phyloP scores from a whole-genome alignment of 805 yeast species.

The Candida khao-thaluensis region DNA sequence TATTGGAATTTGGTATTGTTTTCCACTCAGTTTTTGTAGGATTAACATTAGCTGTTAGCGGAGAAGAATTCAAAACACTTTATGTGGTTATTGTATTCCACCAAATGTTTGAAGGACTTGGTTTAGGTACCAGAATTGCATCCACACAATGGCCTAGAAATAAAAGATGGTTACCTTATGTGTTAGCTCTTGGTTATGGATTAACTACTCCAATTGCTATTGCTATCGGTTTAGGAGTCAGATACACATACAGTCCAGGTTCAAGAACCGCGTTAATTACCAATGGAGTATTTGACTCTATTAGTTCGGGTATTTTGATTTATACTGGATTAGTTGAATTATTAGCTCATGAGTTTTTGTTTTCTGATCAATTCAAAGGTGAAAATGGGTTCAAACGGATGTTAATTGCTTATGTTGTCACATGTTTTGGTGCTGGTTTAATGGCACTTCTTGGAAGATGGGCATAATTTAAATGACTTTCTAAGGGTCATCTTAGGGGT shows the following conservation, averaged over 20 bases:
- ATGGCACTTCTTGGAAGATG: constrained; percentile 79
- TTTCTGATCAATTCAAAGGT: constrained; percentile 64
- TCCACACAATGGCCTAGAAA: constrained; percentile 35
- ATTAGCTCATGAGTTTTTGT: constrained; percentile 74
- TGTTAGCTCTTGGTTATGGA: constrained; percentile 49
- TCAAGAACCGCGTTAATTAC: constrained; percentile 59
- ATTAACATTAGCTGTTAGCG: constrained; percentile 72
- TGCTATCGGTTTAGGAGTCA: constrained; percentile 76
- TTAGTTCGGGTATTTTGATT: constrained; percentile 74
- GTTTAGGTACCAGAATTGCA: constrained; percentile 70
- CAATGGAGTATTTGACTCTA: constrained; percentile 71
- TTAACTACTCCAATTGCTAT: constrained; percentile 72
- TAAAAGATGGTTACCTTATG: constrained; percentile 55
- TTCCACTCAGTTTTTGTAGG: constrained; percentile 87
- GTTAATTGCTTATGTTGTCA: constrained; percentile 50
- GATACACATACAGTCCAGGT: constrained; percentile 58
- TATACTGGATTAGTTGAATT: constrained; percentile 78
- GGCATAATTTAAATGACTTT: constrained; percentile 44
- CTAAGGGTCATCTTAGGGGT: no score
- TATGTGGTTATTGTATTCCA: constrained; percentile 73
- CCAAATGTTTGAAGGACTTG: constrained; percentile 84
- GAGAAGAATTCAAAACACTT: constrained; percentile 68
- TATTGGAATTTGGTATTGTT: constrained; percentile 75
- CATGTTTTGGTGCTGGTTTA: constrained; percentile 68
- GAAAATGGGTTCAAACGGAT: constrained; percentile 50